Evolutionary conservation across 306 rosid genomes (phyloP), one percentile per base, ranked within the genome.

Genomic region (Acacia crassicarpa): DNA sequence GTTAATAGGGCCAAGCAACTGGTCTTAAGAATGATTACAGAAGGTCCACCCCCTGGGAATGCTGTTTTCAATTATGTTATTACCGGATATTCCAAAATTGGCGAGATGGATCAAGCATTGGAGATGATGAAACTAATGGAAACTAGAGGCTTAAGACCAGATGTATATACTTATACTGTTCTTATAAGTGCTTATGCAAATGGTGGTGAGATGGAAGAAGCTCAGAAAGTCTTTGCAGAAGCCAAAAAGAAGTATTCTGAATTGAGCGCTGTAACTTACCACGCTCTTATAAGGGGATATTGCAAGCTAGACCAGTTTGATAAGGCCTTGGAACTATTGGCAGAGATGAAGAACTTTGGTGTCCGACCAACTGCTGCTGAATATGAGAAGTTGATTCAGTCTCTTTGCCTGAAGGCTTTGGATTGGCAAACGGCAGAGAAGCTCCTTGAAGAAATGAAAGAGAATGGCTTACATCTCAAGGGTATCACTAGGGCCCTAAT

Each of bases 11-110:
- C 97, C n/a, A 89, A 86, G 76, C 51, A 81, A 30, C 80, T 95
- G 80, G 86, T 93, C 62, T 80, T 84, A 35, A 85, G 85, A 79
- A 95, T 93, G 98, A 83, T 90, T 67, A 81, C 79, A 8, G 88
- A 90, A 22, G 98, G 92, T 27, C 98, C 97, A 0, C 92, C 92
- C 16, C 98, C 98, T 48, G 98, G 98, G 58, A 93, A 89, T 88
- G 91, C 90, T 9, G 91, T 85, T 80, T 95, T 93, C 89, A 95
- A 95, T 81, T 82, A 79, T 11, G 84, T 90, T 38, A 90, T 93
- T 66, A 90, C 87, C 12, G 92, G 85, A 6, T 90, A 82, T 81
- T 83, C 91, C 3, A 88, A 90, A 83, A 86, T 77, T 11, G 94
- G 95, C 22, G 92, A 91, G 54, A 78, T 89, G 83, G 87, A 54